Conservation (phyloP, 306 rosid genomes). For the cucumber (Cucumis sativus) region Cucumber_9930_V3 NC_026657.2:10971001-10971500, state of each 20-base stretch:
- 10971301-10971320: slow-evolving; percentile 22
- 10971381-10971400: slow-evolving; percentile 19
- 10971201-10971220: slow-evolving; percentile 35
- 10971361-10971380: slow-evolving; percentile 21
- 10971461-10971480: slow-evolving; percentile 29
- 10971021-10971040: slow-evolving; percentile 56
- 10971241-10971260: slow-evolving; percentile 42
- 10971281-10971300: slow-evolving; percentile 27
- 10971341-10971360: slow-evolving; percentile 16
- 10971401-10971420: slow-evolving; percentile 16
- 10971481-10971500: slow-evolving; percentile 13
- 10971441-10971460: slow-evolving; percentile 18
- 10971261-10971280: slow-evolving; percentile 33
- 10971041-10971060: slow-evolving; percentile 57
- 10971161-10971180: slow-evolving; percentile 55
- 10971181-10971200: slow-evolving; percentile 32
- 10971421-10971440: slow-evolving; percentile 27
- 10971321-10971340: slow-evolving; percentile 23
- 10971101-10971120: slow-evolving; percentile 52
- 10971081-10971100: slow-evolving; percentile 45
- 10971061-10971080: slow-evolving; percentile 51
- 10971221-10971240: slow-evolving; percentile 41
- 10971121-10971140: slow-evolving; percentile 68
- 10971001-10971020: slow-evolving; percentile 66
- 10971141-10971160: slow-evolving; percentile 47